Evolutionary conservation across 2,329 filamentous ascomycete species (phyloP).

Genomic region (Paracorniculantispora psalliotae): DNA sequence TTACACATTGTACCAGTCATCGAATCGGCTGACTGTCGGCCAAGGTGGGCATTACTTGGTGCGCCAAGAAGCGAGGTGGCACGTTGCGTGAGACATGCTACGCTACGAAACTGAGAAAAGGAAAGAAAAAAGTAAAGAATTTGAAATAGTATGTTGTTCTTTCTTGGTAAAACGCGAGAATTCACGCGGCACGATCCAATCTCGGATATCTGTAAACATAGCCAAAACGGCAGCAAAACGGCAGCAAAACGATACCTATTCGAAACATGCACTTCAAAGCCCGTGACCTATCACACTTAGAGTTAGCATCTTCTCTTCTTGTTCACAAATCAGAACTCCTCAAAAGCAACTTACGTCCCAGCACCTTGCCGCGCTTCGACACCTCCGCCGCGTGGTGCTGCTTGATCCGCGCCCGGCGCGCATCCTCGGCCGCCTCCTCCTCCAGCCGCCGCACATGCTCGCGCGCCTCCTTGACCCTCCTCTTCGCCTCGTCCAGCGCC

Average conservation of each 20-base stretch:
- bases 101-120: background rate
- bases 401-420: slow-evolving; percentile 62
- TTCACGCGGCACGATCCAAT: too few relatives aligned
- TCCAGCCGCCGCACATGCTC: slow-evolving; percentile 60
- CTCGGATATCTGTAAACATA: too few relatives aligned
- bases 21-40: too few relatives aligned
- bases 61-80: background rate
- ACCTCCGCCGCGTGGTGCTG: slow-evolving; percentile 59
- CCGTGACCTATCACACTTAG: background rate
- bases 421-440: slow-evolving; percentile 60
- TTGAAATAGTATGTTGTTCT: background rate
- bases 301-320: background rate
- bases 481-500: slow-evolving; percentile 53
- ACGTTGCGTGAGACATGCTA: background rate
- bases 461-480: slow-evolving; percentile 56
- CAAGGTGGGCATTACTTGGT: too few relatives aligned
- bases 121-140: background rate
- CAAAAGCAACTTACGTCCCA: slow-evolving; percentile 57
- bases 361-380: slow-evolving; percentile 63
- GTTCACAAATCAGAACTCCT: background rate
- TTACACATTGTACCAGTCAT: too few relatives aligned
- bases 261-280: background rate
- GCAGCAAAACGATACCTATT: background rate
- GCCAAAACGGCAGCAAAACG: background rate
- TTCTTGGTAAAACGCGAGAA: too few relatives aligned